phyloP scores from a whole-genome alignment of 2,329 filamentous ascomycete species.

The Diaporthe citri region DNA sequence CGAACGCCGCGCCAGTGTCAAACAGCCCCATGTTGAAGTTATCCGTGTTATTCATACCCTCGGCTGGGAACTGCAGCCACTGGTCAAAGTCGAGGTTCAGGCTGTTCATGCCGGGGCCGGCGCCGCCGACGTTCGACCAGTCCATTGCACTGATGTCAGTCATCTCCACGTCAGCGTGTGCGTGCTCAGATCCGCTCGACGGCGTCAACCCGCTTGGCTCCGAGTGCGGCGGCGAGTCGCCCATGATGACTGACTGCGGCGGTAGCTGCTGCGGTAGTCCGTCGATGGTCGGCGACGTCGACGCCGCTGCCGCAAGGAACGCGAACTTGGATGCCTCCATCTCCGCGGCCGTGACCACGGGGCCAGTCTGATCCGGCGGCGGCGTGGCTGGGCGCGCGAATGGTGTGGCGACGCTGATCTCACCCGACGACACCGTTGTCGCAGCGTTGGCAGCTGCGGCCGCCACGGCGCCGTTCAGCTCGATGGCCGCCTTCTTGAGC shows the following conservation, averaged over 20 bases:
- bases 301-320: conserved; percentile 50
- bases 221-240: conserved; percentile 59
- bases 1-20: conserved; percentile 14
- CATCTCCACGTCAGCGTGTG: conserved; percentile 56
- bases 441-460: conserved; percentile 48
- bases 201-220: conserved; percentile 59
- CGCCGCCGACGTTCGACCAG: conserved; percentile 63
- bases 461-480: conserved; percentile 62
- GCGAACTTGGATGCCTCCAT: conserved; percentile 37
- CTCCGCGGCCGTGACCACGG: conserved; percentile 46
- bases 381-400: conserved; percentile 55
- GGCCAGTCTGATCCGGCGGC: conserved; percentile 62
- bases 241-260: conserved; percentile 51
- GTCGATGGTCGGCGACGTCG: conserved; percentile 26
- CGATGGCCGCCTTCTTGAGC: conserved; percentile 87
- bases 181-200: conserved; percentile 59
- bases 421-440: conserved; percentile 40
- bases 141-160: conserved; percentile 64
- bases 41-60: conserved; percentile 57
- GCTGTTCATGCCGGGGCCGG: neutral
- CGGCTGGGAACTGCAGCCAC: conserved; percentile 69
- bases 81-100: conserved; percentile 69
- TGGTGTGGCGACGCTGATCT: neutral
- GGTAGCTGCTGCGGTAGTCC: conserved; percentile 49
- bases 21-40: conserved; percentile 54